phyloP scores from a whole-genome alignment of 208 protist genomes.

The Acanthamoeba divionensis region DNA sequence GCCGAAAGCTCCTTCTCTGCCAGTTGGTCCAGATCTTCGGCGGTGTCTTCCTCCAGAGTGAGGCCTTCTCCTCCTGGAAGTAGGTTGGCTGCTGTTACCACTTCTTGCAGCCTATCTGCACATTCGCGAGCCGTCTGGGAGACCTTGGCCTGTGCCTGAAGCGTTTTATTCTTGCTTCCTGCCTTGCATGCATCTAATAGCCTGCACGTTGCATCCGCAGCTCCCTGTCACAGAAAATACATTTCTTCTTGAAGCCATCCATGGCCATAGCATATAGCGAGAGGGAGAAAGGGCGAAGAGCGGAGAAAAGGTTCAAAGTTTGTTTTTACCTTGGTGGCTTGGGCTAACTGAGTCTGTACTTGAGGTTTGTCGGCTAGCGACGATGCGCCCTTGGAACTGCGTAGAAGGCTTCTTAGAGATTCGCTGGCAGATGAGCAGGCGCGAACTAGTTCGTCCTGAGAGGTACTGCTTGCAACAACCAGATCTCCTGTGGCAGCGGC shows the following conservation, averaged over 20 bases:
- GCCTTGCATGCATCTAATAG: slow-evolving; percentile 5
- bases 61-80: slow-evolving; percentile 46
- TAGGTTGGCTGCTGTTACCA: slow-evolving; percentile 38
- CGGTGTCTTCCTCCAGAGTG: slow-evolving; percentile 26
- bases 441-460: slow-evolving; percentile 20
- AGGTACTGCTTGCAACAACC: slow-evolving; percentile 4
- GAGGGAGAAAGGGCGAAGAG: too few relatives aligned
- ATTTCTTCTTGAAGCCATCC: too few relatives aligned
- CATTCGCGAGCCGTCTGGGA: slow-evolving; percentile 17
- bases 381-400: too few relatives aligned
- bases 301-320: too few relatives aligned
- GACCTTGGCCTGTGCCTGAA: slow-evolving; percentile 26
- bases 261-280: too few relatives aligned
- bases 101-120: slow-evolving; percentile 21
- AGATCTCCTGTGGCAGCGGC: slow-evolving; percentile 30
- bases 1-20: slow-evolving; percentile 23
- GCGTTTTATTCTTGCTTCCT: slow-evolving; percentile 32
- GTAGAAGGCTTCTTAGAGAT: too few relatives aligned
- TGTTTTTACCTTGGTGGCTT: too few relatives aligned
- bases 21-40: slow-evolving; percentile 20
- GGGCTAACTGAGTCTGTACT: too few relatives aligned
- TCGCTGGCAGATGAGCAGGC: background rate
- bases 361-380: too few relatives aligned
- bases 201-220: background rate
- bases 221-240: too few relatives aligned